These are phyloP conservation scores for Botrytis aclada DNA, from an alignment of 2,329 filamentous ascomycete genomes.

Conservation along the genomic window DNA sequence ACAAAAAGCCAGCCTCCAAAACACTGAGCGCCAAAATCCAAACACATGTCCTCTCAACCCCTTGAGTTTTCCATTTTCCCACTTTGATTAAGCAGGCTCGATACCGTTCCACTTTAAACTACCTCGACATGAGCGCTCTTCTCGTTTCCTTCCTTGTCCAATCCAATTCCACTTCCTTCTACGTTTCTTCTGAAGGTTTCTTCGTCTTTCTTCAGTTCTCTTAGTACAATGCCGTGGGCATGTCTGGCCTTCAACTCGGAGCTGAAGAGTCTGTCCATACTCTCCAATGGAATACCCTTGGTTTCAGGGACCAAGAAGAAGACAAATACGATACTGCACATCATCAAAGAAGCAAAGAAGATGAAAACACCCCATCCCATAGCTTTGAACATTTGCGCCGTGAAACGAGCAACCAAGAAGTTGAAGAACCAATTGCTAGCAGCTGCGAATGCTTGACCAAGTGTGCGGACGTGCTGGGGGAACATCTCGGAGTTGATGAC, in stretches of 20 bases:
- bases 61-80: too few species aligned
- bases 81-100: background rate
- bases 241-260: constrained; percentile 24
- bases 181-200: constrained; percentile 26
- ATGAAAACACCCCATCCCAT: constrained; percentile 66
- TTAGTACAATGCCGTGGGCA: constrained; percentile 32
- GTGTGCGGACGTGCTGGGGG: constrained; percentile 58
- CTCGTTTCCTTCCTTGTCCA: constrained; percentile 25
- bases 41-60: too few species aligned
- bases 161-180: constrained; percentile 18
- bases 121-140: constrained; percentile 20
- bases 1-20: background rate
- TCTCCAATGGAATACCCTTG: constrained; percentile 62
- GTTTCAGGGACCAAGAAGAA: constrained; percentile 65
- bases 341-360: constrained; percentile 64
- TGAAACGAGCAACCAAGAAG: constrained; percentile 67
- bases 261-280: constrained; percentile 61
- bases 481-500: constrained; percentile 35
- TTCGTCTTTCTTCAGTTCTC: constrained; percentile 31
- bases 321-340: constrained; percentile 55
- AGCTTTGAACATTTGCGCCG: constrained; percentile 59
- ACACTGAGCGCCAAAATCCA: background rate
- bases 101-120: background rate
- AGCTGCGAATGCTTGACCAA: constrained; percentile 70
- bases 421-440: constrained; percentile 68